These are phyloP conservation scores for Pseudocercospora ulei DNA, from an alignment of 2,329 filamentous ascomycete species.

Conservation along the genomic window DNA sequence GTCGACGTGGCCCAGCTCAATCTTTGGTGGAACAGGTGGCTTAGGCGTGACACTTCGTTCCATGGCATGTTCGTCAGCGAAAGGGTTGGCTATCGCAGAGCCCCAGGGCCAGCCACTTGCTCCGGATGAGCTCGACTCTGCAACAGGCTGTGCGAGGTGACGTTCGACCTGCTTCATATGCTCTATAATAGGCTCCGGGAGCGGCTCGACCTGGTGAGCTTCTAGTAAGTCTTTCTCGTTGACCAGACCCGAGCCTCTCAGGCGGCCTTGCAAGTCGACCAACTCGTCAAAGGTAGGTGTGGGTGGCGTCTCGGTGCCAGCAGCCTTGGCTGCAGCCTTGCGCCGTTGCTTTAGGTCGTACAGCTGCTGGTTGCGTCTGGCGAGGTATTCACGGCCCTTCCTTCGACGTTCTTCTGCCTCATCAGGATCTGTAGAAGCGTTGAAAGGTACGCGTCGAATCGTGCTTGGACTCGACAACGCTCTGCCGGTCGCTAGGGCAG, in stretches of 20 bases:
- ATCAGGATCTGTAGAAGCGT: slow-evolving; percentile 28
- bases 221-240: slow-evolving; percentile 20
- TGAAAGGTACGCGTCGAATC: slow-evolving; percentile 28
- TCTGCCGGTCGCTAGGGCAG: slow-evolving; percentile 33
- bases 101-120: slow-evolving; percentile 37
- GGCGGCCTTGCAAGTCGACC: slow-evolving; percentile 30
- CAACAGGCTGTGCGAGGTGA: slow-evolving; percentile 22
- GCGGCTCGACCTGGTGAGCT: slow-evolving; percentile 19
- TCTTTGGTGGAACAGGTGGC: slow-evolving; percentile 40
- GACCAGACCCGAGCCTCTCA: slow-evolving; percentile 18
- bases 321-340: slow-evolving; percentile 17
- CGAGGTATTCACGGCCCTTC: slow-evolving; percentile 34
- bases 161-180: slow-evolving; percentile 27
- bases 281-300: slow-evolving; percentile 30
- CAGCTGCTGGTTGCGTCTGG: slow-evolving; percentile 32
- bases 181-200: slow-evolving; percentile 18
- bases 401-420: slow-evolving; percentile 32
- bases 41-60: slow-evolving; percentile 38
- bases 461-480: slow-evolving; percentile 23
- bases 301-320: slow-evolving; percentile 20
- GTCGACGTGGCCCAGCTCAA: slow-evolving; percentile 33
- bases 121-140: slow-evolving; percentile 19
- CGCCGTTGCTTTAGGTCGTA: slow-evolving; percentile 30
- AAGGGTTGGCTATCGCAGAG: slow-evolving; percentile 39
- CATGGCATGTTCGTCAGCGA: slow-evolving; percentile 38